Evolutionary conservation across 129 eudicot genomes (phyloP), one percentile per base, ranked within the genome.

Genomic region (Centella asiatica): DNA sequence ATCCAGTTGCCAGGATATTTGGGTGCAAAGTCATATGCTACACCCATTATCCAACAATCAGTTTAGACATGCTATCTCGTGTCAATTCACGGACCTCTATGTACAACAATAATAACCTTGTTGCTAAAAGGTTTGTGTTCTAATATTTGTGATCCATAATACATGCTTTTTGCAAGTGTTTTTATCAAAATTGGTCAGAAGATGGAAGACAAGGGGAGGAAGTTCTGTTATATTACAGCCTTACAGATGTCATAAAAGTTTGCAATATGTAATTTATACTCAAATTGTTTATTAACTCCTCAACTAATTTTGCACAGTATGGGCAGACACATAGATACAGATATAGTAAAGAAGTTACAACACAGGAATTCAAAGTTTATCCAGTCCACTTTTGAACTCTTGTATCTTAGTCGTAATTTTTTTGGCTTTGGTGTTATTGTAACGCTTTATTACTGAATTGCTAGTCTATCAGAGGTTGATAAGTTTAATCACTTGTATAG

Each of bases 41-140:
- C 78, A 92, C 96, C 3, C 98, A 92, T 76, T 92, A 92, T 65
- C 98, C 98, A 40, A 92, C 98, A 13, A 87, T 92, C 72, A 92
- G 98, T 59, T 69, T 85, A 39, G 98, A 92, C 71, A 92, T 92
- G 98, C 83, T 92, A 24, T 92, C 98, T 1, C 86, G 98, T 47
- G 98, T 92, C 36, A 80, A 74, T 63, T 60, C 79, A 5, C 77
- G 83, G 48, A 87, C 90, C 62, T 81, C 96, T 48, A 84, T 79
- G 96, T 92, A 92, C 71, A 92, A 87, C 72, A 92, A 92, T 70
- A 88, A 87, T 23, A 54, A 82, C 36, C 23, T 79, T 59, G 80
- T 92, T 81, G 88, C 98, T 57, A 85, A 73, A 72, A 92, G 95
- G 92, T 84, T n/a, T 44, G 83, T 74, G 54, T 13, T 60, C 13